phyloP scores from a whole-genome alignment of 2,329 filamentous ascomycete species.

The Coniochaeta ligniaria region DNA sequence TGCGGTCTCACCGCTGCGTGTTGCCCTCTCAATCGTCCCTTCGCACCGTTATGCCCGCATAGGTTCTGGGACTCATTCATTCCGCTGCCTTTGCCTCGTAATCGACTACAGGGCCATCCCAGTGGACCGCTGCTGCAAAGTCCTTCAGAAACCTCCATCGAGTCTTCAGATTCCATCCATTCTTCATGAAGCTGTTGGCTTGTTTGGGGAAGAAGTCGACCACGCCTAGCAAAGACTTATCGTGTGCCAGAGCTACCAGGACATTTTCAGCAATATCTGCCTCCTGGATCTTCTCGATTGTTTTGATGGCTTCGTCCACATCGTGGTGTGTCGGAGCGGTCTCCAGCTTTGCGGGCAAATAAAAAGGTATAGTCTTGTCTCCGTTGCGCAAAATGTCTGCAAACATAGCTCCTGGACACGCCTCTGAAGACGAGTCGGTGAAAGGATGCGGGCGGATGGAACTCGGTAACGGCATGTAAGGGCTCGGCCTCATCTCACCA shows the following conservation, averaged over 20 bases:
- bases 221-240: slow-evolving; percentile 30
- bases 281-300: slow-evolving; percentile 36
- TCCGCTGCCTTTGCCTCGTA: background rate
- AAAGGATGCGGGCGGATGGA: slow-evolving; percentile 31
- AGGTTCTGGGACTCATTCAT: too few relatives aligned
- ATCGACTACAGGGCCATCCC: slow-evolving; percentile 15
- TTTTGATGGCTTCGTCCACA: slow-evolving; percentile 24
- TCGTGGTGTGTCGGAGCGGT: slow-evolving; percentile 14
- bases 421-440: slow-evolving; percentile 3
- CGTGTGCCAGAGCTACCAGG: slow-evolving; percentile 39
- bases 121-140: slow-evolving; percentile 32
- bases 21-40: too few relatives aligned
- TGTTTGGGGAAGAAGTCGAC: slow-evolving; percentile 41
- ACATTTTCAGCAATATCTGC: slow-evolving; percentile 35
- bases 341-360: slow-evolving; percentile 12
- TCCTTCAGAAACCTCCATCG: slow-evolving; percentile 44
- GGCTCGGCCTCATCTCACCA: slow-evolving; percentile 26
- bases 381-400: slow-evolving; percentile 26
- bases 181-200: slow-evolving; percentile 36
- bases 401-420: slow-evolving; percentile 32
- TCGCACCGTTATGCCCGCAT: background rate
- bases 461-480: slow-evolving; percentile 24
- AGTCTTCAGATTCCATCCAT: slow-evolving; percentile 35
- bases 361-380: slow-evolving; percentile 21
- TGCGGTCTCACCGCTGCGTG: too few relatives aligned